Conservation (phyloP, 2,329 filamentous ascomycete genomes). For the Aspergillus luchuensis region DNA sequence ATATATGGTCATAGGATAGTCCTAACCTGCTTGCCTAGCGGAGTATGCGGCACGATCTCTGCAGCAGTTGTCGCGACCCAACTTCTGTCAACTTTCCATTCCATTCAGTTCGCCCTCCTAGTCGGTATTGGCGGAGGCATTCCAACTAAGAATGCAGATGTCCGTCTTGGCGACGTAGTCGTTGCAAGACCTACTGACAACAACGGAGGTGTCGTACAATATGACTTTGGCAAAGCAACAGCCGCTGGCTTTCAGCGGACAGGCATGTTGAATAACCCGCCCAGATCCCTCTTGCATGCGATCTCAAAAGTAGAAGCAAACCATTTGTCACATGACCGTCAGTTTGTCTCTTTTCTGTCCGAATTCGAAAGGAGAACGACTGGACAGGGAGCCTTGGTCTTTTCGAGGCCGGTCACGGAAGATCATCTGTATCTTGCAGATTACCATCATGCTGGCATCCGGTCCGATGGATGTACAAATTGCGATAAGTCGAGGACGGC, state of each 20-base stretch:
- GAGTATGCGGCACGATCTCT: not conserved
- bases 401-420: not conserved
- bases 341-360: not conserved
- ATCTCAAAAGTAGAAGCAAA: constrained; percentile 1
- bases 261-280: constrained; percentile 4
- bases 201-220: not conserved
- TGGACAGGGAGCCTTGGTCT: not conserved
- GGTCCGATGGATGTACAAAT: not conserved
- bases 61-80: not conserved
- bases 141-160: not conserved
- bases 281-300: constrained; percentile 1
- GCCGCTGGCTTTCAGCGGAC: not conserved
- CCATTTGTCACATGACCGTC: not conserved
- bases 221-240: constrained; percentile 13
- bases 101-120: not conserved
- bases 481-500: not conserved
- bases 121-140: not conserved
- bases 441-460: not conserved
- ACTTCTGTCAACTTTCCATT: not conserved
- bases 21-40: not conserved
- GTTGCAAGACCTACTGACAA: not conserved
- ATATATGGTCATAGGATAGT: not conserved
- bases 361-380: not conserved
- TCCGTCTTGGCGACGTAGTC: not conserved
- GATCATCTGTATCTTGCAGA: not conserved